Conservation (phyloP, 1,284 basidiomycete genomes). For the Termitomyces sp. region DNA sequence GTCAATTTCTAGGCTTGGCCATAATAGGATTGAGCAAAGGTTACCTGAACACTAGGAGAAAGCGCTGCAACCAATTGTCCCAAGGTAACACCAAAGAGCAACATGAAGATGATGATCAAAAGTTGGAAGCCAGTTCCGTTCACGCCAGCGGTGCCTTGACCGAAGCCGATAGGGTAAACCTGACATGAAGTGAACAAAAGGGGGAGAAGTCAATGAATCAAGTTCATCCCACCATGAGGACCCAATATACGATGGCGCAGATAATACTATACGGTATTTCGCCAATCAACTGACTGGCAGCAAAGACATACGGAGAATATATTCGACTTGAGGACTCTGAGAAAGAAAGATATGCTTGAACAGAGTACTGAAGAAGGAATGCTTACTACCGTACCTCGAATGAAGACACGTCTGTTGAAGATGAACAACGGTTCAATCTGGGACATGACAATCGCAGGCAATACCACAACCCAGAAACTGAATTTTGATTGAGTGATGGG, state of each 20-base stretch:
- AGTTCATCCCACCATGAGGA: slow-evolving; percentile 50
- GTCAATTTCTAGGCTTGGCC: neutral
- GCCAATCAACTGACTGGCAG: slow-evolving; percentile 75
- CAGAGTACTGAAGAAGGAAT: neutral
- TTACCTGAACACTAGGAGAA: slow-evolving; percentile 62
- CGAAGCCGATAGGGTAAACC: slow-evolving; percentile 72
- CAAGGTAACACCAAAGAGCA: slow-evolving; percentile 74
- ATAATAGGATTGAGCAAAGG: neutral
- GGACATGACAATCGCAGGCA: slow-evolving; percentile 74
- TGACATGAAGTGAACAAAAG: slow-evolving; percentile 15
- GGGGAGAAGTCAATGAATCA: neutral
- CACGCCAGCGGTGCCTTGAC: slow-evolving; percentile 53
- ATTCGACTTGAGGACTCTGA: slow-evolving; percentile 69
- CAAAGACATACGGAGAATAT: slow-evolving; percentile 80
- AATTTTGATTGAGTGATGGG: neutral
- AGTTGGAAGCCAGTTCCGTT: slow-evolving; percentile 75
- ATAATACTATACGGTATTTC: slow-evolving; percentile 78
- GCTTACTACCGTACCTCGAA: slow-evolving; percentile 43
- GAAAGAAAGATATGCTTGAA: neutral
- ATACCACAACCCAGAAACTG: slow-evolving; percentile 65
- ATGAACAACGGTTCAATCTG: slow-evolving; percentile 89
- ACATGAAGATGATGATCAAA: slow-evolving; percentile 66
- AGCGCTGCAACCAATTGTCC: slow-evolving; percentile 76
- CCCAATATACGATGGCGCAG: slow-evolving; percentile 75
- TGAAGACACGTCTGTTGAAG: slow-evolving; percentile 66